Percentiles rank a stretch among this genome's conserved stretches.
phyloP scores from a whole-genome alignment of 768 basidiomycete species.

The Tubosaeta sp. region DNA sequence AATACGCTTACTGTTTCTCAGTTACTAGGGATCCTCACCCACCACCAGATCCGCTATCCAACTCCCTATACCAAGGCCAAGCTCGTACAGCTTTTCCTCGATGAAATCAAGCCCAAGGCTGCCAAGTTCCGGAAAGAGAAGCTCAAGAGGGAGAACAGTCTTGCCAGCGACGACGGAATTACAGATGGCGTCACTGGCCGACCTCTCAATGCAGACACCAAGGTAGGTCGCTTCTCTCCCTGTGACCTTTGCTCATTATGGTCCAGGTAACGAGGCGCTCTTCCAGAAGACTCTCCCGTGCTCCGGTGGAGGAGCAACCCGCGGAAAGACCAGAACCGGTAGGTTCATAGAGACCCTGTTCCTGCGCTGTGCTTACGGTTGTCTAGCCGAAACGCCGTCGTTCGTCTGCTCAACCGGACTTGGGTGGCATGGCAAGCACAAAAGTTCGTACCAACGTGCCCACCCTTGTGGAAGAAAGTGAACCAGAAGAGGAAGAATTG shows the following conservation, averaged over 20 bases:
- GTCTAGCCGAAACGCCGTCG: slow-evolving; percentile 72
- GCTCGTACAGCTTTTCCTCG: slow-evolving; percentile 72
- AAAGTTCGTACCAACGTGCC: slow-evolving; percentile 37
- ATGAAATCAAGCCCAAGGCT: slow-evolving; percentile 62
- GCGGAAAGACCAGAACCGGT: slow-evolving; percentile 54
- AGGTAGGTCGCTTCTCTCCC: slow-evolving; percentile 33
- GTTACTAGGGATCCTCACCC: slow-evolving; percentile 70
- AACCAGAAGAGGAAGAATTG: slow-evolving; percentile 61
- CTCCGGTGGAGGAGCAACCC: slow-evolving; percentile 42
- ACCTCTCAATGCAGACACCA: slow-evolving; percentile 46
- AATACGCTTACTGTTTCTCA: slow-evolving; percentile 73
- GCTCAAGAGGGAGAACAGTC: slow-evolving; percentile 60
- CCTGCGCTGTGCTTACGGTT: slow-evolving; percentile 11
- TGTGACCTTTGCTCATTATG: slow-evolving; percentile 7
- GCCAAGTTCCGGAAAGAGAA: slow-evolving; percentile 59
- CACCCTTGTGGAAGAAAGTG: slow-evolving; percentile 65
- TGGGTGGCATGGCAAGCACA: slow-evolving; percentile 47
- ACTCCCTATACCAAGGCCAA: slow-evolving; percentile 74
- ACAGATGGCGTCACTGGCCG: slow-evolving; percentile 79
- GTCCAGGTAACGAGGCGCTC: slow-evolving; percentile 42
- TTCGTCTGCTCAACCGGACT: slow-evolving; percentile 70
- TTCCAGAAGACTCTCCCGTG: slow-evolving; percentile 61
- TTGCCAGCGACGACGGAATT: slow-evolving; percentile 80
- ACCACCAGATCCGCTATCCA: slow-evolving; percentile 72
- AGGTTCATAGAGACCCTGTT: slow-evolving; percentile 6